Percentiles rank a stretch among this genome's conserved stretches.
phyloP scores from a whole-genome alignment of 1,284 basidiomycete species.

The Cryptococcus amylolentus region DNA sequence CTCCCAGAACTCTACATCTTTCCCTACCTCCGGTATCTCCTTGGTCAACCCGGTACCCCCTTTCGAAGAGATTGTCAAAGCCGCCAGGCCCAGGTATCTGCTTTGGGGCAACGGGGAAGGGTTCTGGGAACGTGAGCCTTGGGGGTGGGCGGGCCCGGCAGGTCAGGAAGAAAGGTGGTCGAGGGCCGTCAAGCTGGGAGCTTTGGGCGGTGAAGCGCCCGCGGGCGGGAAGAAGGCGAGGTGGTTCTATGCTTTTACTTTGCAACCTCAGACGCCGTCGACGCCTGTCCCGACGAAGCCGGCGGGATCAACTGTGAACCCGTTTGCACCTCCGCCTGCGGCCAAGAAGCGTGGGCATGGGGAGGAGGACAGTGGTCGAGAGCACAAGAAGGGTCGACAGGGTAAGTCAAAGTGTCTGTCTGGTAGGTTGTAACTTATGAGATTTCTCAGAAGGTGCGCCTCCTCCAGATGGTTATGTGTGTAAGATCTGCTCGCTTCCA shows the following conservation, averaged over 20 bases:
- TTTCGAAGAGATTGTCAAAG: constrained; percentile 63
- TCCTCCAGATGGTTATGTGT: constrained; percentile 79
- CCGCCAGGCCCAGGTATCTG: constrained; percentile 43
- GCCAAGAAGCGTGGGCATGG: constrained; percentile 58
- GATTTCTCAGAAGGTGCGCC: constrained; percentile 20
- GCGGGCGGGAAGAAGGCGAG: constrained; percentile 69
- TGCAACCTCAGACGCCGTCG: constrained; percentile 51
- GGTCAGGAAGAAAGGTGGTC: constrained; percentile 58
- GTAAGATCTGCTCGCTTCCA: constrained; percentile 67
- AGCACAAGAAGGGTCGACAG: constrained; percentile 52
- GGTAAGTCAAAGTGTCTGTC: neutral
- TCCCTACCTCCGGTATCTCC: constrained; percentile 51
- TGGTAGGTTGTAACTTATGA: neutral
- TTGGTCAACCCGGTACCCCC: constrained; percentile 56
- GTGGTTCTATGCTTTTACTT: constrained; percentile 76
- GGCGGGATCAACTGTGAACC: constrained; percentile 41
- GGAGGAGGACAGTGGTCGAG: constrained; percentile 21
- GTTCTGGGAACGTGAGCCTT: constrained; percentile 93
- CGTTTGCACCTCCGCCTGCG: constrained; percentile 22
- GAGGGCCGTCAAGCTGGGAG: constrained; percentile 76
- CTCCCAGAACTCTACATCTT: constrained; percentile 61
- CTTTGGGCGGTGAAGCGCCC: constrained; percentile 65
- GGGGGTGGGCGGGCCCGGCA: constrained; percentile 69
- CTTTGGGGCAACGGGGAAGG: constrained; percentile 56
- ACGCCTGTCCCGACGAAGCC: constrained; percentile 33